Evolutionary conservation across 140 eudicot species (phyloP), one percentile per base, ranked within the genome.

Genomic region (Flaveria floridana): DNA sequence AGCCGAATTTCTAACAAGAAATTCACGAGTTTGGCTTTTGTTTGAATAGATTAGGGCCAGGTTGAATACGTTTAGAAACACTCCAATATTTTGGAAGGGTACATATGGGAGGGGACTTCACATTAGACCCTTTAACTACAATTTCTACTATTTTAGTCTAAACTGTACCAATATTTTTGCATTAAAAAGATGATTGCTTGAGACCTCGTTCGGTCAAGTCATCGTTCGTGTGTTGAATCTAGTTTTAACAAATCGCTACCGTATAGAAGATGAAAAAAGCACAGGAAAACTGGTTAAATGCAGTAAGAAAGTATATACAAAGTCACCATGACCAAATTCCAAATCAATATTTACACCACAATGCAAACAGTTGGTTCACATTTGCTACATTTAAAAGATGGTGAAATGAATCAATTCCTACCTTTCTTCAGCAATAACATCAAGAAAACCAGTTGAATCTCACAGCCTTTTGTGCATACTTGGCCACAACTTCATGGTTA

Each of bases 331-430:
- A 28, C 41, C 81, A 47, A 23, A 26, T 78, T 70, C 71, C 12
- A 58, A 47, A 66, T 28, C 65, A 73, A 80, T 80, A 80, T 80
- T 65, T 80, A 80, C 84, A 74, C 59, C 58, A 16, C 75, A 79
- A 79, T 25, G 79, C 63, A 79, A 69, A 77, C 71, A 30, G 74
- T 59, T 76, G 76, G 15, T 26, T 28, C 52, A 59, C 68, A 65
- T 69, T 57, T 23, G 63, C 58, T 46, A 46, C 75, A 77, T 56
- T 12, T 21, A 47, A 50, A 73, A 73, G 72, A 74, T 28, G 51
- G 15, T 41, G 39, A 39, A 39, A 11, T 26, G 26, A 48, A 76
- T 20, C 57, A 64, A 41, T 41, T 46, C 53, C 39, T 51, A 76
- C 55, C 80, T 76, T 58, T 71, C 52, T 59, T 77, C 76, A 61